phyloP scores from a whole-genome alignment of 1,284 basidiomycete genomes.

The Moesziomyces antarcticus region DNA sequence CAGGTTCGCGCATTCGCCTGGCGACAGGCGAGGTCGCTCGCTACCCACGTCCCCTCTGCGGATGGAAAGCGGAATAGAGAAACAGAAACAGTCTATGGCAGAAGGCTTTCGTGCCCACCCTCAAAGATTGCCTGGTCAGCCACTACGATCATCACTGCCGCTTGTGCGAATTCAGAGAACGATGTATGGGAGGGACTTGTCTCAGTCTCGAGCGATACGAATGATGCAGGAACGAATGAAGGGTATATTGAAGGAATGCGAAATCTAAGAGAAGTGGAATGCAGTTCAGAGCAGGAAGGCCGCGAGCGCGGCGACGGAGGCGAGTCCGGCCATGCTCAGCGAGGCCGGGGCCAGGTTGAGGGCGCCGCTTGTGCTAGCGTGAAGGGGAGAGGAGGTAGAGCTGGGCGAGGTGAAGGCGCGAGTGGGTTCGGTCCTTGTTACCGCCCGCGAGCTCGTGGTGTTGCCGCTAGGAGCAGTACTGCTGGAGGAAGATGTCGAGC shows the following conservation, averaged over 20 bases:
- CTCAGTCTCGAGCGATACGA: too few relatives aligned
- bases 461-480: not conserved
- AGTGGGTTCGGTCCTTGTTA: conserved; percentile 1
- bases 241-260: not conserved
- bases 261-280: not conserved
- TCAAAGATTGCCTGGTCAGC: not conserved
- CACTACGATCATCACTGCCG: not conserved
- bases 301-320: conserved; percentile 14
- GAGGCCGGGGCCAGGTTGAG: conserved; percentile 15
- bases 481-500: conserved; percentile 1
- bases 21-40: too few relatives aligned
- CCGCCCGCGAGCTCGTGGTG: conserved; percentile 3
- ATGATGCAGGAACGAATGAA: not conserved
- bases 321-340: conserved; percentile 11
- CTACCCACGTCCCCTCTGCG: too few relatives aligned
- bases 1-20: too few relatives aligned
- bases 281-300: conserved; percentile 16
- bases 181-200: too few relatives aligned
- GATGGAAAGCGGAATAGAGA: too few relatives aligned
- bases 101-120: not conserved
- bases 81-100: too few relatives aligned
- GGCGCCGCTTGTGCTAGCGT: conserved; percentile 12
- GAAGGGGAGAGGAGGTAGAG: not conserved
- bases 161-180: too few relatives aligned
- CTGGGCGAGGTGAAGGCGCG: conserved; percentile 5